A percentile compares a stretch with the other conserved stretches of the same genome.
Conservation (phyloP, 1,284 basidiomycete species). For the Cutaneotrichosporon curvatum region DNA sequence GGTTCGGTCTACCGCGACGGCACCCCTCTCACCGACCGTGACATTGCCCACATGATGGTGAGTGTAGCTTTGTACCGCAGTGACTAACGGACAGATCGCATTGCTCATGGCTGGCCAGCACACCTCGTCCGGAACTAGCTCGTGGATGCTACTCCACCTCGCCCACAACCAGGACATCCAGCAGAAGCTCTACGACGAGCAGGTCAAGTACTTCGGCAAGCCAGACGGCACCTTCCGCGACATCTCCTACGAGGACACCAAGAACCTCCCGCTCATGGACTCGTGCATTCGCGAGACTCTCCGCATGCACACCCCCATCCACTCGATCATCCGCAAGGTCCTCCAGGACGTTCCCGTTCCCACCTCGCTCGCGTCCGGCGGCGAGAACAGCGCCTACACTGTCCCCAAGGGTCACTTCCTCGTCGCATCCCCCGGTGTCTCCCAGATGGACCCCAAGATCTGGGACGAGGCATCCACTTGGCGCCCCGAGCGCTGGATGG, state of each 20-base stretch:
- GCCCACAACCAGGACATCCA: constrained; percentile 70
- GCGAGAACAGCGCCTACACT: constrained; percentile 63
- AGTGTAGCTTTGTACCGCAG: no score
- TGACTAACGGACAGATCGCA: constrained; percentile 44
- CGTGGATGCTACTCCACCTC: constrained; percentile 88
- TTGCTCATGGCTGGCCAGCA: constrained; percentile 97
- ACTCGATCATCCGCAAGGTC: constrained; percentile 71
- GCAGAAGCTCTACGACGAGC: constrained; percentile 81
- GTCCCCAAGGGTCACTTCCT: constrained; percentile 89
- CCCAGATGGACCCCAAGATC: constrained; percentile 75
- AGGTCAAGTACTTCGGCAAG: constrained; percentile 72
- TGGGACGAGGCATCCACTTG: constrained; percentile 72
- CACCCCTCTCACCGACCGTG: constrained; percentile 68
- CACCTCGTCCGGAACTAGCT: constrained; percentile 83
- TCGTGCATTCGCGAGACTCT: constrained; percentile 88
- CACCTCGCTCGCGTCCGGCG: constrained; percentile 66
- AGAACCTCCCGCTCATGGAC: constrained; percentile 74
- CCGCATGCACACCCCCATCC: constrained; percentile 85
- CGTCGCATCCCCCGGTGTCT: constrained; percentile 80
- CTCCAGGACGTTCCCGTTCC: constrained; percentile 79
- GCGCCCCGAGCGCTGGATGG: constrained; percentile 79
- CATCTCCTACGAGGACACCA: constrained; percentile 81
- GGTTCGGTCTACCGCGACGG: constrained; percentile 84
- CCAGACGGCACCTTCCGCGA: constrained; percentile 72
- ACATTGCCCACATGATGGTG: constrained; percentile 58